phyloP scores from a whole-genome alignment of 2,329 filamentous ascomycete species.

The Sporothrix protearum region DNA sequence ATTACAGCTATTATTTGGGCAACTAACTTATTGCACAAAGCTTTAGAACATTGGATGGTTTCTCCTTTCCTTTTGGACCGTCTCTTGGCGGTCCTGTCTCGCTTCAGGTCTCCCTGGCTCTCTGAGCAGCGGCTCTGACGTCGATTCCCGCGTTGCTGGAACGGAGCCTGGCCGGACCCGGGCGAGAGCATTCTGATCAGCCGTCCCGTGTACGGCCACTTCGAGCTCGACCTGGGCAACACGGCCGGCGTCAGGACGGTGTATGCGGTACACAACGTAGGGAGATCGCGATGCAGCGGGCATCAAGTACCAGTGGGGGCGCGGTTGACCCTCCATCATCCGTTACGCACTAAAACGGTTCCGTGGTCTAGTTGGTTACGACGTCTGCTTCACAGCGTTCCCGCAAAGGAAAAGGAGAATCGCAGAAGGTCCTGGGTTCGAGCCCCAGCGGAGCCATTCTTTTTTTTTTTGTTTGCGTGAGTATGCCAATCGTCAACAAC shows the following conservation, averaged over 20 bases:
- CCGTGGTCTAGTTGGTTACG: slow-evolving; percentile 33
- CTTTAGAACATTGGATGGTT: not conserved
- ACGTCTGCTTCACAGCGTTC: slow-evolving; percentile 30
- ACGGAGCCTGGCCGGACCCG: not conserved
- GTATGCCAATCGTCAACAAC: too few relatives aligned
- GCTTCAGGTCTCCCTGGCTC: too few relatives aligned
- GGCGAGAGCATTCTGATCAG: not conserved
- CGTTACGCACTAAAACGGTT: slow-evolving; percentile 23
- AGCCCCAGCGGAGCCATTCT: slow-evolving; percentile 29
- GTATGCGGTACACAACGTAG: not conserved
- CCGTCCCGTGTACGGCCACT: not conserved
- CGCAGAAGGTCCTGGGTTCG: slow-evolving; percentile 33
- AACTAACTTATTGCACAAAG: not conserved
- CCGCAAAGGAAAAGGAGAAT: not conserved
- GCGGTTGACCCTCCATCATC: not conserved
- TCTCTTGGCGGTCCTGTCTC: too few relatives aligned
- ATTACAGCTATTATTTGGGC: not conserved
- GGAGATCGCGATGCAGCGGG: not conserved
- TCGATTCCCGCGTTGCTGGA: not conserved
- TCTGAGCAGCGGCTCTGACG: not conserved
- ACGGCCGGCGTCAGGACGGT: not conserved
- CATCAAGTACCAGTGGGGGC: not conserved
- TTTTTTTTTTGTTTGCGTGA: slow-evolving; percentile 20
- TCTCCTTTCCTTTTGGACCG: not conserved
- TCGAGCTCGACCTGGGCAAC: slow-evolving; percentile 11